phyloP scores from a whole-genome alignment of 2,329 filamentous ascomycete genomes.

The Cladosporium sphaerospermum region DNA sequence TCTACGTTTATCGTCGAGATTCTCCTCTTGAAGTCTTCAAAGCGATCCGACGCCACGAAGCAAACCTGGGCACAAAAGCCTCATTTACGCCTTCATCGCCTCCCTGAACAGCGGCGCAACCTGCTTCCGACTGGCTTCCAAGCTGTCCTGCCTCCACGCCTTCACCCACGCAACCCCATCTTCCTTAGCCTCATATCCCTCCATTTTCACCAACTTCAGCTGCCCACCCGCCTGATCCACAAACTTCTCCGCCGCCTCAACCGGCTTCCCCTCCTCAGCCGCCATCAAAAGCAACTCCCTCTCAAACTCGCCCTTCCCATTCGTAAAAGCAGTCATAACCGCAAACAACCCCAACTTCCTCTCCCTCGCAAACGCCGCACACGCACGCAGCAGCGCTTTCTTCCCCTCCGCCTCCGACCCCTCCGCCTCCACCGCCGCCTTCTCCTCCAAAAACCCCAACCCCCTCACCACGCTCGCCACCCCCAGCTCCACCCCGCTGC shows the following conservation, averaged over 20 bases:
- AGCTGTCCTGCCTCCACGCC: slow-evolving; percentile 61
- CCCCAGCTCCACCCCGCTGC: slow-evolving; percentile 49
- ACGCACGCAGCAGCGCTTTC: slow-evolving; percentile 43
- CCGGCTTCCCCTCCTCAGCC: slow-evolving; percentile 44
- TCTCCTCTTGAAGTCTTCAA: too few relatives aligned
- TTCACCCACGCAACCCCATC: slow-evolving; percentile 43
- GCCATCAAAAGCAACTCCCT: slow-evolving; percentile 64
- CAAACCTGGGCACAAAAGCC: too few relatives aligned
- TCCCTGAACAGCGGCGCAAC: slow-evolving; percentile 54
- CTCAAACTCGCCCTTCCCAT: slow-evolving; percentile 49
- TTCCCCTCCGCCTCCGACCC: slow-evolving; percentile 41
- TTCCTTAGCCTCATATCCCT: slow-evolving; percentile 37
- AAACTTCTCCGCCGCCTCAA: slow-evolving; percentile 51
- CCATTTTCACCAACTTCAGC: slow-evolving; percentile 52
- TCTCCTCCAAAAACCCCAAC: slow-evolving; percentile 50
- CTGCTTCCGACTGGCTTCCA: slow-evolving; percentile 56
- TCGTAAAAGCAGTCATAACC: slow-evolving; percentile 63
- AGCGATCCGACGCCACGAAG: too few relatives aligned
- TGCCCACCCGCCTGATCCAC: slow-evolving; percentile 38
- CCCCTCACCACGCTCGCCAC: slow-evolving; percentile 59
- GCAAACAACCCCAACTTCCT: slow-evolving; percentile 55
- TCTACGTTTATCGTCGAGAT: too few relatives aligned
- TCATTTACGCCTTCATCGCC: slow-evolving; percentile 28
- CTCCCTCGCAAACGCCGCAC: slow-evolving; percentile 52
- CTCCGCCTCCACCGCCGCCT: not conserved